Conservation (phyloP, 2,329 filamentous ascomycete species). For the Sclerotinia glacialis region DNA sequence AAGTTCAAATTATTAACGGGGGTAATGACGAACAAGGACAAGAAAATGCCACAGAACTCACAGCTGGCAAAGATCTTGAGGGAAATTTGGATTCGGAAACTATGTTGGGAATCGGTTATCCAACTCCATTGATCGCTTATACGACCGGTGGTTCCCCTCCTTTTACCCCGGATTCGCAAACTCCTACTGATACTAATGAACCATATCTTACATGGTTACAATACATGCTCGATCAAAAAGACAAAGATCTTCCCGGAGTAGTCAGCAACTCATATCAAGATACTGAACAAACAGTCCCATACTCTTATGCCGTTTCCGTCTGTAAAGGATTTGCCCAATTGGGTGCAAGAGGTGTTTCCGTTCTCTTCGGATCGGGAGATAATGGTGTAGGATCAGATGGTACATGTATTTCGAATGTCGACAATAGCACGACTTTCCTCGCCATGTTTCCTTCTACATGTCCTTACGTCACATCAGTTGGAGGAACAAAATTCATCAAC, state of each 20-base stretch:
- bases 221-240: constrained; percentile 46
- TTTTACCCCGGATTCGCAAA: constrained; percentile 46
- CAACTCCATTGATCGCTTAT: constrained; percentile 52
- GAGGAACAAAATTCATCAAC: constrained; percentile 43
- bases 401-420: constrained; percentile 51
- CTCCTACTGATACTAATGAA: constrained; percentile 44
- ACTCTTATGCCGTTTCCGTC: constrained; percentile 50
- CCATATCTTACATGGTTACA: constrained; percentile 56
- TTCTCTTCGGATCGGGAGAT: constrained; percentile 53
- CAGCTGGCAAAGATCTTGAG: constrained; percentile 41
- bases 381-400: constrained; percentile 45
- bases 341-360: constrained; percentile 50
- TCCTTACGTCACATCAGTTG: constrained; percentile 64
- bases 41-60: constrained; percentile 24
- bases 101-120: constrained; percentile 52
- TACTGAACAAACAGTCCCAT: constrained; percentile 54
- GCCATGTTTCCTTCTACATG: constrained; percentile 63
- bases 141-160: constrained; percentile 55
- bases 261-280: constrained; percentile 58
- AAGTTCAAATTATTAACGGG: constrained; percentile 20
- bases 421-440: constrained; percentile 53
- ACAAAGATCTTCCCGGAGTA: constrained; percentile 48
- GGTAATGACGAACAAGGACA: constrained; percentile 25
- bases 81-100: constrained; percentile 57
- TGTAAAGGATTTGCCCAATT: constrained; percentile 54